A percentile compares a stretch with the other conserved stretches of the same genome.
Conservation (phyloP, 2,329 filamentous ascomycete species). For the Verticillium tricorpus region DNA sequence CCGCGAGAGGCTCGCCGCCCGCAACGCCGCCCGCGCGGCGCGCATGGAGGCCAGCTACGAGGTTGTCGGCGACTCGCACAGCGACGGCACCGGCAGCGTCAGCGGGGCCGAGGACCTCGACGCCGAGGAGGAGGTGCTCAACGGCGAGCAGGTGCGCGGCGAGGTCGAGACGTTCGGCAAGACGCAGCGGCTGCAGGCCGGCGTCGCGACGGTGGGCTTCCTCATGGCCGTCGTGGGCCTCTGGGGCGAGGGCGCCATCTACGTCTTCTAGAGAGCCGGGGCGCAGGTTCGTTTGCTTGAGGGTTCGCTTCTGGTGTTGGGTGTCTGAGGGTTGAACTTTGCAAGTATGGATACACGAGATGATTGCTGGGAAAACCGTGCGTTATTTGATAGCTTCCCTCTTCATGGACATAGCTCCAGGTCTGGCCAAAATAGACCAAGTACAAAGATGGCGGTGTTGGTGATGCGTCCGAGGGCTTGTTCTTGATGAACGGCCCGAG, state of each 20-base stretch:
- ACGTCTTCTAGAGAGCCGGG: background rate
- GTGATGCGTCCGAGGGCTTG: background rate
- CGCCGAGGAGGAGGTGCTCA: conserved; percentile 41
- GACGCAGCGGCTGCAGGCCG: conserved; percentile 50
- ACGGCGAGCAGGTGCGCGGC: conserved; percentile 58
- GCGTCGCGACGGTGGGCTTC: conserved; percentile 52
- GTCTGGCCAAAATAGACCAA: conserved; percentile 2
- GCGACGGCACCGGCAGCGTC: conserved; percentile 33
- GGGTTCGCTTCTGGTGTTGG: conserved; percentile 1
- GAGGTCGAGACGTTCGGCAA: conserved; percentile 52
- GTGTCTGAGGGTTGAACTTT: background rate
- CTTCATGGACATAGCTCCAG: conserved; percentile 2
- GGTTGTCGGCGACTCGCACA: conserved; percentile 53
- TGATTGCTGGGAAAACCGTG: background rate
- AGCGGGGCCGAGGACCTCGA: conserved; percentile 48
- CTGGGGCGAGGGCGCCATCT: conserved; percentile 55
- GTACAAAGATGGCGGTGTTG: background rate
- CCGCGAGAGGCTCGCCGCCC: conserved; percentile 19
- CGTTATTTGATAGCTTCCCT: background rate
- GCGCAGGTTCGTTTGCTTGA: background rate
- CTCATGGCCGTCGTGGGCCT: conserved; percentile 59
- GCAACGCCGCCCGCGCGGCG: conserved; percentile 21
- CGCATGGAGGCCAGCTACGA: conserved; percentile 69
- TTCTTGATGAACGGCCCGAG: background rate
- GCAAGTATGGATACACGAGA: background rate